These are phyloP conservation scores for Zangia roseola DNA, from an alignment of 768 basidiomycete species.

Conservation along the genomic window DNA sequence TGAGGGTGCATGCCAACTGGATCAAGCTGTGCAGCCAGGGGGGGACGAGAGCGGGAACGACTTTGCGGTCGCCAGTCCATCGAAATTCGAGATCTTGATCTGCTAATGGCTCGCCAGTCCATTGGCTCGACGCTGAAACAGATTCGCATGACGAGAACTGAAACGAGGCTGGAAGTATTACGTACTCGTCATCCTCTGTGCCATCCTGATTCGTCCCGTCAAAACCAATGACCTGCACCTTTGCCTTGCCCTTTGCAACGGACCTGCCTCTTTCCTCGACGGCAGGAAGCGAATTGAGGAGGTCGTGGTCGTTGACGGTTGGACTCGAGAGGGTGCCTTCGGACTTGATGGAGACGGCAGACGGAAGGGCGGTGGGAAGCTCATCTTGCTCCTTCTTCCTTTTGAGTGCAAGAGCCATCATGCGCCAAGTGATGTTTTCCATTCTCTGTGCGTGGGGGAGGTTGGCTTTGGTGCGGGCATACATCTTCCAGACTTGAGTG, in stretches of 20 bases:
- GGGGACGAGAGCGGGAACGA: conserved; percentile 76
- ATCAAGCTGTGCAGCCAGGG: conserved; percentile 49
- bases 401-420: conserved; percentile 95
- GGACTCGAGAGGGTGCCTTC: conserved; percentile 14
- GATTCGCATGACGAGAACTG: conserved; percentile 25
- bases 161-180: conserved; percentile 27
- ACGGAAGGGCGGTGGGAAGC: neutral
- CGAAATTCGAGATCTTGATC: conserved; percentile 84
- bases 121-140: conserved; percentile 55
- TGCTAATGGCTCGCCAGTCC: conserved; percentile 93
- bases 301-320: neutral
- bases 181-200: conserved; percentile 73
- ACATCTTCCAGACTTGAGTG: conserved; percentile 97
- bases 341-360: conserved; percentile 21
- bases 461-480: conserved; percentile 83
- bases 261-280: conserved; percentile 65
- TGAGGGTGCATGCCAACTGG: conserved; percentile 35
- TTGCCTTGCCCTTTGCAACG: conserved; percentile 78
- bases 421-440: conserved; percentile 98
- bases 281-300: conserved; percentile 6
- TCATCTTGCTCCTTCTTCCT: conserved; percentile 81
- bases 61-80: conserved; percentile 89
- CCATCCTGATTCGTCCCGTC: conserved; percentile 73
- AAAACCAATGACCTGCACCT: conserved; percentile 78
- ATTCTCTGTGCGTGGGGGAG: conserved; percentile 92